A percentile compares a stretch with the other conserved stretches of the same genome.
Conservation (phyloP, 2,329 filamentous ascomycete genomes). For the Fusarium ambrosium region DNA sequence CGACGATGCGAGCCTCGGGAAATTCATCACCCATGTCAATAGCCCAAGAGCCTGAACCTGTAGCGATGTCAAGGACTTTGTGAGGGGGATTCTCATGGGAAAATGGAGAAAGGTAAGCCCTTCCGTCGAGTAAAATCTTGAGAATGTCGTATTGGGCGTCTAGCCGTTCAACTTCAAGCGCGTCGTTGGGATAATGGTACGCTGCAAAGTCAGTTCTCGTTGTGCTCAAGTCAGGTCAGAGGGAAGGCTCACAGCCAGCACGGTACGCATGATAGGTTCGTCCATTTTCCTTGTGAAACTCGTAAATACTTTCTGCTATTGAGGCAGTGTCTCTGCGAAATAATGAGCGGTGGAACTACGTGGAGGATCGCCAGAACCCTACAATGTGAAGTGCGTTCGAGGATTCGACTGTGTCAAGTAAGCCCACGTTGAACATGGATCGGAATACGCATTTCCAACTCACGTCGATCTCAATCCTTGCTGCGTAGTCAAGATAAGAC, state of each 20-base stretch:
- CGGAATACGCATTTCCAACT: neutral
- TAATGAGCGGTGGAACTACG: neutral
- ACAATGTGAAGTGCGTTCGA: neutral
- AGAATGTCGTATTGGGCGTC: conserved; percentile 5
- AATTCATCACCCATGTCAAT: neutral
- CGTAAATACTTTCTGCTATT: neutral
- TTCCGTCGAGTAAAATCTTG: conserved; percentile 1
- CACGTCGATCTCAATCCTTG: neutral
- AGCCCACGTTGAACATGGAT: neutral
- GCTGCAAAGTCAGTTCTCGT: neutral
- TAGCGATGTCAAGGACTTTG: conserved; percentile 6
- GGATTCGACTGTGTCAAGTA: neutral
- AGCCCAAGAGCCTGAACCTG: conserved; percentile 7
- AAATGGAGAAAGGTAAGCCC: neutral
- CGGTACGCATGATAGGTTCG: neutral
- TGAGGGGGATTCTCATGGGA: neutral
- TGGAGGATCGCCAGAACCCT: neutral
- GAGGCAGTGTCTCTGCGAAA: neutral
- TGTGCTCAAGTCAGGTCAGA: neutral
- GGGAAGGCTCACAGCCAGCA: neutral
- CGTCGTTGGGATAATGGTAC: conserved; percentile 7
- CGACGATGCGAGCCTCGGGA: conserved; percentile 4
- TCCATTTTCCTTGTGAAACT: neutral
- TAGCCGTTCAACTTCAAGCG: neutral
- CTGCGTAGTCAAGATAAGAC: neutral